Conservation (phyloP, 2,329 filamentous ascomycete species). For the Capronia americana region DNA sequence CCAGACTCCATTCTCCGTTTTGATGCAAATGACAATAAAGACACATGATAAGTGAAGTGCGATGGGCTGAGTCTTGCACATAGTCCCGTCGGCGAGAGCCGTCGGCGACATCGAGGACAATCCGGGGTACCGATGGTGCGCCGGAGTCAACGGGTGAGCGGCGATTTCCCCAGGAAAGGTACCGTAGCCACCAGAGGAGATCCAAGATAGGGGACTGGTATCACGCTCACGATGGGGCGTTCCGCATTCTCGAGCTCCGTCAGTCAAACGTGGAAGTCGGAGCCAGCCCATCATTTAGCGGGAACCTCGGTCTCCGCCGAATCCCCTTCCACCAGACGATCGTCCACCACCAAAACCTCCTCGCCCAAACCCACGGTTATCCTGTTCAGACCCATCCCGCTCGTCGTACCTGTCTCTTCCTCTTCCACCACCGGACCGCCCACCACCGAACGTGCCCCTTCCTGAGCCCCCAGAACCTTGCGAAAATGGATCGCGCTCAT, state of each 20-base stretch:
- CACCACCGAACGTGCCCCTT: background rate
- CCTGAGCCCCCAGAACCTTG: constrained; percentile 13
- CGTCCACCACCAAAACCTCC: constrained; percentile 11
- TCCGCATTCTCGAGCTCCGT: background rate
- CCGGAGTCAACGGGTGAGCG: background rate
- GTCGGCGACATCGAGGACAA: background rate
- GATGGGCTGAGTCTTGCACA: background rate
- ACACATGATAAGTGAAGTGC: background rate
- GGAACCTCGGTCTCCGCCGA: background rate
- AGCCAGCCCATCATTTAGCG: background rate
- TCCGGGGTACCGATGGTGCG: background rate
- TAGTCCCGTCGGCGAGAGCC: background rate
- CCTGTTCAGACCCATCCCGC: constrained; percentile 15
- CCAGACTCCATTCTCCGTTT: background rate
- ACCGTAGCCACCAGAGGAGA: background rate
- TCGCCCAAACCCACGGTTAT: constrained; percentile 1
- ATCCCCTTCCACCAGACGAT: constrained; percentile 1
- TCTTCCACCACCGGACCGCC: constrained; percentile 4
- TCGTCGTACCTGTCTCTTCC: constrained; percentile 13
- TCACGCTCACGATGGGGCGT: background rate
- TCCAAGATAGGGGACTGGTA: background rate
- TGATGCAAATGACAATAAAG: background rate
- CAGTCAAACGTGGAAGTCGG: background rate
- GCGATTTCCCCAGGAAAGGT: background rate
- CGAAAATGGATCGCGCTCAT: constrained; percentile 25